A percentile compares a stretch with the other conserved stretches of the same genome.
Conservation (phyloP, 2,329 filamentous ascomycete genomes). For the Zasmidium cellare region DNA sequence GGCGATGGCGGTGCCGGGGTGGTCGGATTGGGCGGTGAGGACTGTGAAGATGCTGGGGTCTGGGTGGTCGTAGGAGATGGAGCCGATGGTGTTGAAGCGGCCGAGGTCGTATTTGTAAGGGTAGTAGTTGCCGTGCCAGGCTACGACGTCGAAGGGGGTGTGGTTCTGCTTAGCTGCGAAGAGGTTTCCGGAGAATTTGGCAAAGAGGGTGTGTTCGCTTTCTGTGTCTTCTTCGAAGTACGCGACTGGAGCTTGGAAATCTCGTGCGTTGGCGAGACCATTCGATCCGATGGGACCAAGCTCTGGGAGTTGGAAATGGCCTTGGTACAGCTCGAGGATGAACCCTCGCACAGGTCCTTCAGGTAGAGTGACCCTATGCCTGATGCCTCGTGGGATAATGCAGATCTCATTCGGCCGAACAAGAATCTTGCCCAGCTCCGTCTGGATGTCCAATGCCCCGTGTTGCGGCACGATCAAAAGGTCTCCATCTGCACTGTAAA, state of each 20-base stretch:
- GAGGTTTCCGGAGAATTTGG: conserved; percentile 63
- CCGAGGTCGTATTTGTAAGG: conserved; percentile 60
- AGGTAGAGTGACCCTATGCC: conserved; percentile 61
- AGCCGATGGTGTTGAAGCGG: conserved; percentile 59
- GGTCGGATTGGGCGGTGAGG: conserved; percentile 60
- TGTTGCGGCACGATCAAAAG: conserved; percentile 66
- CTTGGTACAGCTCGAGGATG: conserved; percentile 66
- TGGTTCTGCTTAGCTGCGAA: conserved; percentile 63
- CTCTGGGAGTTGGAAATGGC: conserved; percentile 65
- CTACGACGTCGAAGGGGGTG: conserved; percentile 70
- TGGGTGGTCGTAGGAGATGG: conserved; percentile 62
- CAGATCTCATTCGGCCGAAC: conserved; percentile 69
- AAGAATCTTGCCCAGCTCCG: conserved; percentile 64
- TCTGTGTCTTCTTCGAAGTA: conserved; percentile 56
- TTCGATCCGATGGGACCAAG: conserved; percentile 67
- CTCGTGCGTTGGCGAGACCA: conserved; percentile 63
- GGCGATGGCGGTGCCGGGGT: conserved; percentile 58
- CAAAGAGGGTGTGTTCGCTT: conserved; percentile 58
- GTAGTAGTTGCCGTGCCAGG: conserved; percentile 71
- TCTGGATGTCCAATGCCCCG: conserved; percentile 66
- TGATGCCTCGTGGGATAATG: conserved; percentile 66
- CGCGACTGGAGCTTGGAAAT: conserved; percentile 65
- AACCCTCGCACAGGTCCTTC: conserved; percentile 64
- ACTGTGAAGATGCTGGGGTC: conserved; percentile 69
- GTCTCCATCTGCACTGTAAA: conserved; percentile 78